Evolutionary conservation across 129 eudicot genomes (phyloP), one percentile per base, ranked within the genome.

Genomic region (Rutidosis leptorrhynchoides): DNA sequence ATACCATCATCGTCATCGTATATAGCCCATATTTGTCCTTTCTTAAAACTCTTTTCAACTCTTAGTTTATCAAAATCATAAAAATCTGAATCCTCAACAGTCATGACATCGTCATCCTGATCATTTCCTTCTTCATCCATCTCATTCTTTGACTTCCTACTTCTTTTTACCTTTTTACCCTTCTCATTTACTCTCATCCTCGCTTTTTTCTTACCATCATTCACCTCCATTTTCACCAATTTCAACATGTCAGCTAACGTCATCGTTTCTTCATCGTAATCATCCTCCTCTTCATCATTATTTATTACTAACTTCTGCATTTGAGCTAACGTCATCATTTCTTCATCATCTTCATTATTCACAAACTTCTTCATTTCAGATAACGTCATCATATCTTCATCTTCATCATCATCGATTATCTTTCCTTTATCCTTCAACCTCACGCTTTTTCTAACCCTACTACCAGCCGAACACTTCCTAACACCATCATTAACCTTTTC

Each of bases 11-110:
- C 84, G 19, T 85, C 95, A 51, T 85, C 96, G 53, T 85, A 92
- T 5, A 85, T 43, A 15, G 96, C 96, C 98, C 98, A 92, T 20
- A 92, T 75, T 74, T 92, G 98, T 26, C 96, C 95, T 74, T 85
- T 83, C 77, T 79, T 82, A 35, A 92, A 92, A 74, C 85, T 85
- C 80, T 82, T 82, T 71, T 78, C 98, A 7, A 66, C 79, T 75
- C 96, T 88, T 37, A 82, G 89, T 82, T 70, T 80, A 61, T 88
- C 95, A 74, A 92, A 92, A 78, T 92, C 95, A 59, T 88, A 84
- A 73, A 88, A 92, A 71, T 88, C 98, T 0, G 95, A 88, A 55
- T 92, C 91, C 30, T 83, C 96, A 21, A 83, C 96, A 0, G 81
- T 40, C 88, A 92, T 80, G 21, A 83, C 71, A 22, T 78, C 91